Evolutionary conservation across 495 filamentous ascomycete species (phyloP).

Genomic region (Oleoguttula mirabilis): DNA sequence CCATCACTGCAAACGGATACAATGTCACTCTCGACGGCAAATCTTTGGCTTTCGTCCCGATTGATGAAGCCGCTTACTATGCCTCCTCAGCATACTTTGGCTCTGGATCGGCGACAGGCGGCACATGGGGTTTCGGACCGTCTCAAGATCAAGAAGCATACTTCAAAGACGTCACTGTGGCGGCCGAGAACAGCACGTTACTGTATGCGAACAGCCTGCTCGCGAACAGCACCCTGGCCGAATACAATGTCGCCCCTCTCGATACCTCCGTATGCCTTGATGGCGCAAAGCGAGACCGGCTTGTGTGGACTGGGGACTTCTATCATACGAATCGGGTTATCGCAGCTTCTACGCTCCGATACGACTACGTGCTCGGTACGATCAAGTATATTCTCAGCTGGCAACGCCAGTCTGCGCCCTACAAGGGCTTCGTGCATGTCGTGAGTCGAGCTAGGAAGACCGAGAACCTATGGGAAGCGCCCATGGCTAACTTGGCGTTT

Average conservation of each 20-base stretch:
- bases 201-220: conserved; percentile 26
- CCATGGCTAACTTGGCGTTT: no score
- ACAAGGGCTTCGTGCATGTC: background rate
- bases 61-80: conserved; percentile 1
- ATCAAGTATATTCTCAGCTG: conserved; percentile 2
- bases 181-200: conserved; percentile 23
- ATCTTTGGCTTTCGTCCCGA: conserved; percentile 4
- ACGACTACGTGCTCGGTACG: conserved; percentile 10
- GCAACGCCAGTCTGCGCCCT: background rate
- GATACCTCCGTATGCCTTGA: conserved; percentile 24
- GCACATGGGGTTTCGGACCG: conserved; percentile 30
- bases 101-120: conserved; percentile 6
- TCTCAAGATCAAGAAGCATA: conserved; percentile 27
- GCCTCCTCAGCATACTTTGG: background rate
- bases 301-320: conserved; percentile 20
- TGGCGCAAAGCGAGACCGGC: conserved; percentile 26
- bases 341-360: conserved; percentile 2
- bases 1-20: conserved; percentile 2
- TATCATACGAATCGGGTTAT: conserved; percentile 11
- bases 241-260: conserved; percentile 24
- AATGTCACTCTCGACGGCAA: conserved; percentile 7
- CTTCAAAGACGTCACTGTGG: conserved; percentile 27
- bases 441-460: background rate
- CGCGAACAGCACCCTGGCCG: conserved; percentile 17
- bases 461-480: no score